Evolutionary conservation across 2,329 filamentous ascomycete species (phyloP), one percentile per base, ranked within the genome.

Genomic region (Aaosphaeria pasadenensis): DNA sequence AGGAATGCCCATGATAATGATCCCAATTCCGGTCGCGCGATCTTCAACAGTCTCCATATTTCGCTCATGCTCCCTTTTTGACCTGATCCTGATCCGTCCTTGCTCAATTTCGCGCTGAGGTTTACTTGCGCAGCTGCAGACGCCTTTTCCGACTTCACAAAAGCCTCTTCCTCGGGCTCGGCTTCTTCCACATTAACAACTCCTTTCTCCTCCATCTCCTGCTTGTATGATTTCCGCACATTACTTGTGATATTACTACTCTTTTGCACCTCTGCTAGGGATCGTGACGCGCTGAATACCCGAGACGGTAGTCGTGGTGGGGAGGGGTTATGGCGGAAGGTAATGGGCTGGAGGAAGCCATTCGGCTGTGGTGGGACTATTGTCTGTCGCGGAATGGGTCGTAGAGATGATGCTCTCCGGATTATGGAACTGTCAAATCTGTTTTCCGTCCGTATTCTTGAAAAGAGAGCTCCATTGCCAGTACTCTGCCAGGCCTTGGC

Each of bases 91-190:
- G 75, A 70, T 17, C 88, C 87, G 55, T 95, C 89, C 66, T 91
- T 96, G 41, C 88, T 90, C 43, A 99, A 76, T 56, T 88, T 89
- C 11, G 94, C 94, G 54, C 86, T 86, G 59, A 97, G 76, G 67
- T 99, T 95, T 58, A 99, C 79, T 64, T 97, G 87, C 2, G 91
- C 88, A 7, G 91, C 94, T 62, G 90, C 85, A 9, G 86, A 82
- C 32, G 91, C 94, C 70, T 87, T 92, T 67, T 95, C 92, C 49
- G 89, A 91, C 59, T 83, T 78, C 54, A 79, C 80, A 65, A 91
- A 89, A 24, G 78, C 82, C 49, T 76, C 71, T 30, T 86, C 76
- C 35, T 73, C 71, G 17, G 67, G 65, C 30, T 76, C 74, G n/a
- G 63, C 53, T 45, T 71, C 67, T 42, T 71, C 67, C 1, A 63